Evolutionary conservation across 331 rosid genomes (phyloP), one percentile per base, ranked within the genome.

Genomic region (Telfairia occidentalis): DNA sequence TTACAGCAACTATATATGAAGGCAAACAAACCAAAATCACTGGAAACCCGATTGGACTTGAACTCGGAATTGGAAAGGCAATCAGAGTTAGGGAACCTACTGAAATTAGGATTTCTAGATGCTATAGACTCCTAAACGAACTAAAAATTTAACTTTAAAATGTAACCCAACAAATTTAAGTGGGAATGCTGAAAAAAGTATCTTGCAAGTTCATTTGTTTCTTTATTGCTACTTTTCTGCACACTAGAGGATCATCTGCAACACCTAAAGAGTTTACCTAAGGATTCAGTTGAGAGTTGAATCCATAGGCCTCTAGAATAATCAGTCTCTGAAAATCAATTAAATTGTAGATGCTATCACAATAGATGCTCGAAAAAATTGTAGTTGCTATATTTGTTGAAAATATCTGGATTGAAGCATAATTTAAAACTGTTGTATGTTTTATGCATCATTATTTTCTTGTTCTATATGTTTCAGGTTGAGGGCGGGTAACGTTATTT

Each of bases 401-500:
- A 28, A 29, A 59, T 58, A 58, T 58, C 30, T 60, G 18, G 40
- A 37, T 37, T n/a, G 23, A 38, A 40, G 32, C n/a, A 37, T 23
- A 38, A 66, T 66, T 66, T 8, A 37, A 5, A 38, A 66, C 38
- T 32, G 73, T 40, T 66, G 6, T 19, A 66, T 66, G 52, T 66
- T 66, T 10, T 66, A 16, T 37, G 19, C 43, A 32, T 67, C 54
- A 21, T 24, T 43, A 7, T 15, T 82, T 49, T 57, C 40, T 72
- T 69, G 55, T 43, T 43, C 38, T 43, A 42, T 69, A 69, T 45
- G 37, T 43, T 43, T 61, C 97, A 92, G 97, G 88, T 83, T 92
- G 87, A 86, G 93, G 82, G 96, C 92, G 53, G 97, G 97, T 78
- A 88, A 88, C 83, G 97, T 92, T 81, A 83, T 88, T 69, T 92